phyloP scores from a whole-genome alignment of 148 eudicot species.

The Rhododendron molle region DNA sequence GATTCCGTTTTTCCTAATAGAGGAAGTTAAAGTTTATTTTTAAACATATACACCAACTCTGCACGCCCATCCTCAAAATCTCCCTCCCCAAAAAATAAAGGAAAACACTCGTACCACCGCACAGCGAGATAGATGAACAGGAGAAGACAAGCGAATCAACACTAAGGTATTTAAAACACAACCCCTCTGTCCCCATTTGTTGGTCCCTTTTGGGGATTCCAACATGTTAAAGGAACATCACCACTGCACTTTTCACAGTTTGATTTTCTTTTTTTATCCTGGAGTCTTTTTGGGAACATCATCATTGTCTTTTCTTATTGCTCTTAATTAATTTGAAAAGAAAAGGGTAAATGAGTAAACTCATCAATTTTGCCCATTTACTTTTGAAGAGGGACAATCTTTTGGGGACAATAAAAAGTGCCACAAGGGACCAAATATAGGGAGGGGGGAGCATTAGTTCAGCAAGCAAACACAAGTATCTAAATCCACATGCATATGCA shows the following conservation, averaged over 20 bases:
- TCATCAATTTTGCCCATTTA: background rate
- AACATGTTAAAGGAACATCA: background rate
- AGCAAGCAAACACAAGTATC: background rate
- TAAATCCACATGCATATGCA: background rate
- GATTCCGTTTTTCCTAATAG: background rate
- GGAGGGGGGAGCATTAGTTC: background rate
- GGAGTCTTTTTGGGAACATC: background rate
- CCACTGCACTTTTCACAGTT: background rate
- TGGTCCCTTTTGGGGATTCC: background rate
- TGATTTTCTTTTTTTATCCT: background rate
- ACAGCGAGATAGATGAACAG: background rate
- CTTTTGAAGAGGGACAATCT: background rate
- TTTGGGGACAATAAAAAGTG: background rate
- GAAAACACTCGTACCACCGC: background rate
- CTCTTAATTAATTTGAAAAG: background rate
- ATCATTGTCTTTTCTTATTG: background rate
- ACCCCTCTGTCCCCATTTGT: background rate
- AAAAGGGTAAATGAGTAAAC: background rate
- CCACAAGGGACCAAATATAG: background rate
- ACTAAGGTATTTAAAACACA: background rate
- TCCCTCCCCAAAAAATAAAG: background rate
- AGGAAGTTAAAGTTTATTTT: background rate
- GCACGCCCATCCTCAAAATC: background rate
- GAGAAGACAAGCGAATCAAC: background rate
- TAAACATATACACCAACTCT: background rate